Evolutionary conservation across 345 rosid genomes (phyloP), one percentile per base, ranked within the genome.

Genomic region (Gossypium raimondii): DNA sequence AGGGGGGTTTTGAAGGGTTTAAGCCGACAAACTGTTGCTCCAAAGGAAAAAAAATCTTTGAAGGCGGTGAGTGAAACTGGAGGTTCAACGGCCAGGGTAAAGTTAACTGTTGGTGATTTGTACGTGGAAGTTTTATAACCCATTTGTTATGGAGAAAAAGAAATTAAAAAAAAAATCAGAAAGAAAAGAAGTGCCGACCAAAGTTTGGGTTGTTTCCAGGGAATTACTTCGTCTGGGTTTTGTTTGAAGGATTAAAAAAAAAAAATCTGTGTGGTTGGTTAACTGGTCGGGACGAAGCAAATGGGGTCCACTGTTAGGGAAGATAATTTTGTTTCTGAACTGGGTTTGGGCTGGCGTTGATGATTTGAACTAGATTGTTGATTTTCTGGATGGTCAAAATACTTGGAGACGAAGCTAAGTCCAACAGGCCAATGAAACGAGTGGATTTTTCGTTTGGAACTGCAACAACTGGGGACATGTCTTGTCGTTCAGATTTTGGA

Each of bases 1-100:
- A 14, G 41, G 57, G 68, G 69, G 51, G 62, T 61, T 67, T 78
- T 50, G 34, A 73, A 57, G 43, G 77, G 73, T 34, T 69, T 64
- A 59, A 58, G 79, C 89, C 91, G 89, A 84, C 89, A 78, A 73
- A 82, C 87, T 82, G 88, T 82, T 67, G 48, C 70, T 17, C 41
- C 41, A 34, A 34, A 85, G 80, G 82, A 66, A 79, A 50, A 66
- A 73, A 85, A 69, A 67, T 85, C 88, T 78, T 9, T 12, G 29
- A 11, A 84, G 91, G 85, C 90, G 91, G 91, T 84, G 85, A 34
- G 41, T 34, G 7, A 34, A 34, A 16, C 1, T 73, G 64, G 57
- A 16, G 61, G 20, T 17, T 25, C 68, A 72, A 20, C 78, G 70
- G 80, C 66, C 44, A 65, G 45, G 52, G 73, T 65, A 11, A 47